phyloP scores from a whole-genome alignment of 306 rosid genomes.

The Lotus japonicus region DNA sequence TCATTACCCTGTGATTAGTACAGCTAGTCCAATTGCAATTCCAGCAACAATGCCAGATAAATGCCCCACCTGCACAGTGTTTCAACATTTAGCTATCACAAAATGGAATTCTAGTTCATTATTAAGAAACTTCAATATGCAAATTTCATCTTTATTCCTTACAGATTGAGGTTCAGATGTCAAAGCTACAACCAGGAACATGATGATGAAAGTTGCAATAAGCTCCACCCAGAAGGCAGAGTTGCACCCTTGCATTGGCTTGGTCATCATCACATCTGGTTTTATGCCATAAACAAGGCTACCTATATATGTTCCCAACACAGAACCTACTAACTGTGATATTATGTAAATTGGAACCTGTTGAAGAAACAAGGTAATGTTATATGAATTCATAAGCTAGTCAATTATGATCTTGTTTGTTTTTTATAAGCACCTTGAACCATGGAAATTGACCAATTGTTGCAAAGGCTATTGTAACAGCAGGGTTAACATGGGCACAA shows the following conservation, averaged over 20 bases:
- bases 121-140: neutral
- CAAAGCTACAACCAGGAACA: slow-evolving; percentile 67
- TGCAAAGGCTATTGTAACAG: slow-evolving; percentile 80
- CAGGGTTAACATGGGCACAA: slow-evolving; percentile 86
- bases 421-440: slow-evolving; percentile 43
- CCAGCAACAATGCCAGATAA: slow-evolving; percentile 79
- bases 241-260: slow-evolving; percentile 46
- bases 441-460: slow-evolving; percentile 72
- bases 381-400: slow-evolving; percentile 5
- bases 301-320: slow-evolving; percentile 56
- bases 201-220: slow-evolving; percentile 67
- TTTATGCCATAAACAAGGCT: slow-evolving; percentile 48
- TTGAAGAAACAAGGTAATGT: neutral
- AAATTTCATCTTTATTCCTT: slow-evolving; percentile 26
- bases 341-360: slow-evolving; percentile 61
- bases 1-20: slow-evolving; percentile 67
- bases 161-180: slow-evolving; percentile 50
- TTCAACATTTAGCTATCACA: neutral
- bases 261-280: slow-evolving; percentile 51
- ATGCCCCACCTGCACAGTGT: slow-evolving; percentile 49
- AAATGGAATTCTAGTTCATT: neutral
- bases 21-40: slow-evolving; percentile 61
- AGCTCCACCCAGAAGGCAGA: slow-evolving; percentile 82
- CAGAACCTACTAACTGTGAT: slow-evolving; percentile 69
- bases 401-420: slow-evolving; percentile 3